phyloP scores from a whole-genome alignment of 805 yeast species.

The Komagataella kurtzmanii region DNA sequence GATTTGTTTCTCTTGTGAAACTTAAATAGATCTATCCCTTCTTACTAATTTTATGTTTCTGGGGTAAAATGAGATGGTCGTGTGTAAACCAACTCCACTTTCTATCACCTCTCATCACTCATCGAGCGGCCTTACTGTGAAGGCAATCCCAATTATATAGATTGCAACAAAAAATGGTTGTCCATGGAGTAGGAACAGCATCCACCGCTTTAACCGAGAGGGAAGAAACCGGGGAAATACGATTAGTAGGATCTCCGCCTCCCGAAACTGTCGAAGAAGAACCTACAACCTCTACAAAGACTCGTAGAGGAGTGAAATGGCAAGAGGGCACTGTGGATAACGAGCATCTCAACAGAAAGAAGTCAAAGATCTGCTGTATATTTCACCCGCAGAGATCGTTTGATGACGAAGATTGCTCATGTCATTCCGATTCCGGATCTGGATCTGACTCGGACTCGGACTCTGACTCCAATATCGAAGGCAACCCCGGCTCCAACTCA shows the following conservation, averaged over 20 bases:
- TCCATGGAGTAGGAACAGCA: background rate
- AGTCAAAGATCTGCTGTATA: slow-evolving; percentile 82
- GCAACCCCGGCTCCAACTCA: slow-evolving; percentile 9
- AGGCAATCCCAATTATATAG: background rate
- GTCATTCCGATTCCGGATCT: slow-evolving; percentile 7
- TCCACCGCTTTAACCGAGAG: background rate
- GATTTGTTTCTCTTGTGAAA: background rate
- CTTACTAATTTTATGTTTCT: background rate
- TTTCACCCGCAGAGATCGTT: slow-evolving; percentile 63
- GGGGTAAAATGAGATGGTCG: background rate
- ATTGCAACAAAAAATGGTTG: background rate
- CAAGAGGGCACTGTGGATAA: slow-evolving; percentile 79
- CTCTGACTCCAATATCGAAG: slow-evolving; percentile 18
- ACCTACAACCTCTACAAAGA: background rate
- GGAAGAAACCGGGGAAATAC: background rate
- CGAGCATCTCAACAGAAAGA: slow-evolving; percentile 79
- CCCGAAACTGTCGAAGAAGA: background rate
- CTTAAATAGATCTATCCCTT: background rate
- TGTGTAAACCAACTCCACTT: background rate
- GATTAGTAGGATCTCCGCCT: background rate
- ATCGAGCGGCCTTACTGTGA: no score
- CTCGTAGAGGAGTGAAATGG: slow-evolving; percentile 61
- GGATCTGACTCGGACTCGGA: slow-evolving; percentile 16
- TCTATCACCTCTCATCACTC: background rate
- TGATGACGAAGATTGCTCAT: slow-evolving; percentile 30